Percentiles rank a stretch among this genome's conserved stretches.
Conservation (phyloP, 2,329 filamentous ascomycete genomes). For the Leptosphaerulina australis region DNA sequence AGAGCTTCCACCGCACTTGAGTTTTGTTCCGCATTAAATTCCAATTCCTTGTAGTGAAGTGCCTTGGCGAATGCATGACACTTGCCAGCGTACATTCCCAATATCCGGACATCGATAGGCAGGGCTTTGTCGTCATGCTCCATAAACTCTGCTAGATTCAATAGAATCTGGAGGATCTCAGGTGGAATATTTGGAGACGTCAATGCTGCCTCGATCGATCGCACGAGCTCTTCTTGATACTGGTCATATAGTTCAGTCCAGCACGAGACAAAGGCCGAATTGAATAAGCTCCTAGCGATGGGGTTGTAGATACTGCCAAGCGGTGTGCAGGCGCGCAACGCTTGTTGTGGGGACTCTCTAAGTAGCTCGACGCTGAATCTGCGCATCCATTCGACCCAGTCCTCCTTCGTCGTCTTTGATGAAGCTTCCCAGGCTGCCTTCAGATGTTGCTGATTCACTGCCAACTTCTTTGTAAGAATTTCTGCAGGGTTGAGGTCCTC, state of each 20-base stretch:
- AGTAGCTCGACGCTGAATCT: slow-evolving; percentile 94
- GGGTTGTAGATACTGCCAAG: slow-evolving; percentile 91
- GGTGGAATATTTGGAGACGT: slow-evolving; percentile 95
- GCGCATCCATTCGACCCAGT: slow-evolving; percentile 99
- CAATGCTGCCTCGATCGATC: slow-evolving; percentile 93
- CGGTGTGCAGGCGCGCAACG: slow-evolving; percentile 88
- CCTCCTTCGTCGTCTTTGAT: slow-evolving; percentile 95
- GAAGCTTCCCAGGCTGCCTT: slow-evolving; percentile 97
- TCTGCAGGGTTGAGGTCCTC: slow-evolving; percentile 85
- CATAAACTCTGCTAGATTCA: slow-evolving; percentile 99
- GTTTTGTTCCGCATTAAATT: slow-evolving; percentile 97
- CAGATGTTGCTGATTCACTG: slow-evolving; percentile 96
- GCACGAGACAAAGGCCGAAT: slow-evolving; percentile 97
- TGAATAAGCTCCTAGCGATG: slow-evolving; percentile 92
- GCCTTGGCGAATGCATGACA: slow-evolving; percentile 99
- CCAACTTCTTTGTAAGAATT: slow-evolving; percentile 88
- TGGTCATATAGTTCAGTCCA: slow-evolving; percentile 98
- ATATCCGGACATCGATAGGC: slow-evolving; percentile 92
- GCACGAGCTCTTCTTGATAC: slow-evolving; percentile 95
- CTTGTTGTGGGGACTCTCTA: slow-evolving; percentile 94
- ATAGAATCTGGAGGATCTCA: slow-evolving; percentile 88
- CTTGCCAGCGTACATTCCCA: slow-evolving; percentile 92
- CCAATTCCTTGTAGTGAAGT: slow-evolving; percentile 96
- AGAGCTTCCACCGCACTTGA: slow-evolving; percentile 93
- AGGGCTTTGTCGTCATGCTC: slow-evolving; percentile 98